Percentiles rank a stretch among this genome's conserved stretches.
These are phyloP conservation scores for Hyaloscypha finlandica DNA, from an alignment of 495 filamentous ascomycete species.

Conservation along the genomic window DNA sequence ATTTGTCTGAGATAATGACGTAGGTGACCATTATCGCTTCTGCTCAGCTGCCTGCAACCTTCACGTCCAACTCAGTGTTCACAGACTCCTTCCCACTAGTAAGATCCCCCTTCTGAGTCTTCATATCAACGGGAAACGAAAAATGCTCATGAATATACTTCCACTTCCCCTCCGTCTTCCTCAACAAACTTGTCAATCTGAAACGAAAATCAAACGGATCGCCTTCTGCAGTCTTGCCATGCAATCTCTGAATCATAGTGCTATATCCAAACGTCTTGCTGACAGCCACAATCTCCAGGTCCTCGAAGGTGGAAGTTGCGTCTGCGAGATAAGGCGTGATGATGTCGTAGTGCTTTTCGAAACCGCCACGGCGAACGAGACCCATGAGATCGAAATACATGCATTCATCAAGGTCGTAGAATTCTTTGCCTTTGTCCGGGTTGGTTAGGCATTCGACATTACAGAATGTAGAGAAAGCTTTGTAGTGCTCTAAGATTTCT, in stretches of 20 bases:
- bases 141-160: not conserved
- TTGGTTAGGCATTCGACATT: not conserved
- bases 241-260: not conserved
- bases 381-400: slow-evolving; percentile 6
- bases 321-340: not conserved
- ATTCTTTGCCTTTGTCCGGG: not conserved
- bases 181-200: not conserved
- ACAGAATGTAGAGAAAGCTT: not conserved
- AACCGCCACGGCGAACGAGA: not conserved
- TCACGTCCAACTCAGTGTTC: no score
- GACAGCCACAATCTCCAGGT: not conserved
- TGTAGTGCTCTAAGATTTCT: not conserved
- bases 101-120: not conserved
- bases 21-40: no score
- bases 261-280: not conserved
- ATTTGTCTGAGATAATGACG: no score
- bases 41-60: no score
- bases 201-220: not conserved
- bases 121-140: not conserved
- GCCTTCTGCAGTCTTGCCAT: not conserved
- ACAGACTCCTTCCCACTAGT: no score
- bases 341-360: slow-evolving; percentile 1
- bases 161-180: not conserved
- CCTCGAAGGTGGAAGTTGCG: not conserved
- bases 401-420: not conserved